A percentile compares a stretch with the other conserved stretches of the same genome.
These are phyloP conservation scores for Saccharum officinarum DNA, from an alignment of 176 grass and related monocot genomes.

Conservation along the genomic window DNA sequence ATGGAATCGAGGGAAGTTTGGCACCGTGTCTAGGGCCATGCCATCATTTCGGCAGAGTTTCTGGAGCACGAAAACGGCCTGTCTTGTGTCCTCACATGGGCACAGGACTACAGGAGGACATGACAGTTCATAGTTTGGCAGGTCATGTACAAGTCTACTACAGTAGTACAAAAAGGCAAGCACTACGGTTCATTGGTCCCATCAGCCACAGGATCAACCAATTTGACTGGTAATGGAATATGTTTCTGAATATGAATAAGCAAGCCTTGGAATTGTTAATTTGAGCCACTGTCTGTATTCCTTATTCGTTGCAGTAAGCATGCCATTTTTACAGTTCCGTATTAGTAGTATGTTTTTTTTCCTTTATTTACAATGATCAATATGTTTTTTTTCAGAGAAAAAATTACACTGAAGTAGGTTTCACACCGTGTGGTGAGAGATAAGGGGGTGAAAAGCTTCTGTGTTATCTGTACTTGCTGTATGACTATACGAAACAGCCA, in stretches of 20 bases:
- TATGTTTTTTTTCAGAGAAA: neutral
- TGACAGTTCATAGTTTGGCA: slow-evolving; percentile 29
- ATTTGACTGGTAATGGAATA: neutral
- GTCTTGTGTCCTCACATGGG: slow-evolving; percentile 29
- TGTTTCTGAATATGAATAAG: neutral
- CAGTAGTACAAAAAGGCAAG: neutral
- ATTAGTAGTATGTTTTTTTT: slow-evolving; percentile 3
- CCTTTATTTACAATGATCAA: slow-evolving; percentile 36
- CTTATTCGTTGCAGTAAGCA: slow-evolving; percentile 4
- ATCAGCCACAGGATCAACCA: slow-evolving; percentile 12
- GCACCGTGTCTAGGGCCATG: neutral
- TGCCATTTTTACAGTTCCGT: slow-evolving; percentile 29
- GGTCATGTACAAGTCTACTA: neutral
- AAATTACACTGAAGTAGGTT: slow-evolving; percentile 10
- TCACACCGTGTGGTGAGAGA: neutral
- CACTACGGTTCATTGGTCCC: neutral
- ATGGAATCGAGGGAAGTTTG: slow-evolving; percentile 59
- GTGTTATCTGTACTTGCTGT: slow-evolving; percentile 35
- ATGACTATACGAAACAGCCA: neutral
- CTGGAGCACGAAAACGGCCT: slow-evolving; percentile 32
- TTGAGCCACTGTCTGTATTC: neutral
- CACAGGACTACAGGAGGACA: slow-evolving; percentile 9
- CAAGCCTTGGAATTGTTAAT: neutral
- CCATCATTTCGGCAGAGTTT: slow-evolving; percentile 13
- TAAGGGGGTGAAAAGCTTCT: neutral